Evolutionary conservation across 148 eudicot genomes (phyloP), one percentile per base, ranked within the genome.

Genomic region (Rhododendron henanense): DNA sequence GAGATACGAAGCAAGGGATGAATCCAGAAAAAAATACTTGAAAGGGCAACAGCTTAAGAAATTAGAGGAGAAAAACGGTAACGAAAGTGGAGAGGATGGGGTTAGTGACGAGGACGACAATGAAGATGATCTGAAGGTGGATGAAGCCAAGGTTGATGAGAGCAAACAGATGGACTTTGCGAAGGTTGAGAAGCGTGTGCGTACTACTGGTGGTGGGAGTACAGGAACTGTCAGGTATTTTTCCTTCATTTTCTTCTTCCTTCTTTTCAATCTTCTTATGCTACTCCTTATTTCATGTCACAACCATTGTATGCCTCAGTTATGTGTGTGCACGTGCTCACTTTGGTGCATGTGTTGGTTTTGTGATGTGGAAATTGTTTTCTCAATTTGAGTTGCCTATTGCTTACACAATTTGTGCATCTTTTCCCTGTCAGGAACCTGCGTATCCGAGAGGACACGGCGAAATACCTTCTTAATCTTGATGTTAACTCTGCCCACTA

Each of bases 181-280:
- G 1, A 96, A 96, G 93, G 99, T 96, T 85, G 99, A 96, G 90
- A 96, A 96, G 90, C 98, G 98, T 92, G 99, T 96, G 83, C 98
- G 99, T 74, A 96, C 99, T 4, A 96, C 98, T 10, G 99, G 99
- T 85, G 99, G 99, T 91, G 99, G 99, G 25, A 95, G 98, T 82
- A 96, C 99, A 5, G 99, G 99, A 84, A 96, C 98, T 84, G 99
- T 96, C 28, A 93, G 98, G 98, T 93, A 87, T 88, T 84, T 18
- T 9, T 85, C 71, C 11, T 19, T 59, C 55, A 4, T 71, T 71
- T 21, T 18, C 39, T 57, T 37, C 67, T 35, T 14, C 61, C 15
- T 37, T n/a, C 39, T 3, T 28, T 18, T 9, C 39, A 15, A n/a
- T 82, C 50, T 79, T 28, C 3, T 28, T 80, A 10, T 77, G 47